phyloP scores from a whole-genome alignment of 75 land plant genomes.

The Selaginella moellendorffii region DNA sequence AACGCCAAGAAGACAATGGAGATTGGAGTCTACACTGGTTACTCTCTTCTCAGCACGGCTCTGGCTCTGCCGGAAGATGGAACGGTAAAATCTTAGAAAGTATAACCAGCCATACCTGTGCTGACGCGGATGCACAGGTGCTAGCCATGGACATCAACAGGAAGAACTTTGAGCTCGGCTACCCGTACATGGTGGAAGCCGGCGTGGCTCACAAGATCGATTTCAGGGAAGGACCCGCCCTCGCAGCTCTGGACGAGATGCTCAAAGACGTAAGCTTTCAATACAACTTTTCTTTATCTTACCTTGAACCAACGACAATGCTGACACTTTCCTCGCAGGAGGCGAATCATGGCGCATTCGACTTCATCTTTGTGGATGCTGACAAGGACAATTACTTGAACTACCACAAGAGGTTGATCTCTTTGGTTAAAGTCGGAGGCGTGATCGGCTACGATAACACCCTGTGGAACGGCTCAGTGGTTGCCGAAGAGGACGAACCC shows the following conservation, averaged over 20 bases:
- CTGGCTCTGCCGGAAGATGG: not conserved
- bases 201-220: slow-evolving; percentile 5
- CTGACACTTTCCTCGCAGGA: slow-evolving; percentile 22
- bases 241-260: slow-evolving; percentile 37
- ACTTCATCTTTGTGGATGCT: slow-evolving; percentile 72
- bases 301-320: not conserved
- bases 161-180: slow-evolving; percentile 8
- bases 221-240: slow-evolving; percentile 46
- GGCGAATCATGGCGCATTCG: slow-evolving; percentile 38
- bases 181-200: slow-evolving; percentile 8
- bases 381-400: slow-evolving; percentile 56
- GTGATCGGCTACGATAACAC: slow-evolving; percentile 77
- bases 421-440: slow-evolving; percentile 64
- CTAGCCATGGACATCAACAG: slow-evolving; percentile 5
- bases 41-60: slow-evolving; percentile 1
- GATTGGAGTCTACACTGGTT: slow-evolving; percentile 6
- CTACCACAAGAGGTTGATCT: slow-evolving; percentile 47
- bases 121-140: not conserved
- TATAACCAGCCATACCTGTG: not conserved
- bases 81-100: not conserved
- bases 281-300: not conserved
- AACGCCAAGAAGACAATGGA: slow-evolving; percentile 11
- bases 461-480: slow-evolving; percentile 66
- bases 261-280: slow-evolving; percentile 35
- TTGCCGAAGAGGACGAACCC: slow-evolving; percentile 28